These are phyloP conservation scores for Porogramme epimiltina DNA, from an alignment of 1,284 basidiomycete genomes.

Conservation along the genomic window DNA sequence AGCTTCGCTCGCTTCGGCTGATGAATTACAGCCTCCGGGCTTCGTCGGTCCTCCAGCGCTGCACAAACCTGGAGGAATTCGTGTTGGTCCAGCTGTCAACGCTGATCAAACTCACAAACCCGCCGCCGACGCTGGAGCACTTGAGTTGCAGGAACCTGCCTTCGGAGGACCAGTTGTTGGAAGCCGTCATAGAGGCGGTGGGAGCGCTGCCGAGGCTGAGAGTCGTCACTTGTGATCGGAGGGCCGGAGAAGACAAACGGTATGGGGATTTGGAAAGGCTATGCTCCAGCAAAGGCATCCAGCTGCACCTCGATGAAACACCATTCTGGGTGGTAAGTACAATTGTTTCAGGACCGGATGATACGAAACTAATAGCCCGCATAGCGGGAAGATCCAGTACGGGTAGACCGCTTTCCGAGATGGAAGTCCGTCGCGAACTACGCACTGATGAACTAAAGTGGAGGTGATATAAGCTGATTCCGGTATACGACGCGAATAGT, in stretches of 20 bases:
- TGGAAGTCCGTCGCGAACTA: conserved; percentile 44
- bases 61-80: conserved; percentile 43
- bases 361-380: not conserved
- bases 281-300: conserved; percentile 35
- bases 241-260: conserved; percentile 2
- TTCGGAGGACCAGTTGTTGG: conserved; percentile 27
- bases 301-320: conserved; percentile 31
- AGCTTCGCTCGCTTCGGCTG: conserved; percentile 45
- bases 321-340: conserved; percentile 39
- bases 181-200: conserved; percentile 36
- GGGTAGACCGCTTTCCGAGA: conserved; percentile 40
- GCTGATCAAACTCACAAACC: conserved; percentile 31
- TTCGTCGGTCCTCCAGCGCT: conserved; percentile 37
- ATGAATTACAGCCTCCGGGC: conserved; percentile 36
- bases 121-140: conserved; percentile 43
- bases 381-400: conserved; percentile 45
- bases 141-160: conserved; percentile 39
- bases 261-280: conserved; percentile 9
- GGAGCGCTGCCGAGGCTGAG: conserved; percentile 37
- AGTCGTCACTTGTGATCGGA: conserved; percentile 38
- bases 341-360: not conserved
- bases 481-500: not conserved
- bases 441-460: conserved; percentile 36
- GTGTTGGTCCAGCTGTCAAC: conserved; percentile 40
- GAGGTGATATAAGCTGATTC: not conserved